Evolutionary conservation across 2,329 filamentous ascomycete species (phyloP), one percentile per base, ranked within the genome.

Genomic region (Apiospora saccharicola): DNA sequence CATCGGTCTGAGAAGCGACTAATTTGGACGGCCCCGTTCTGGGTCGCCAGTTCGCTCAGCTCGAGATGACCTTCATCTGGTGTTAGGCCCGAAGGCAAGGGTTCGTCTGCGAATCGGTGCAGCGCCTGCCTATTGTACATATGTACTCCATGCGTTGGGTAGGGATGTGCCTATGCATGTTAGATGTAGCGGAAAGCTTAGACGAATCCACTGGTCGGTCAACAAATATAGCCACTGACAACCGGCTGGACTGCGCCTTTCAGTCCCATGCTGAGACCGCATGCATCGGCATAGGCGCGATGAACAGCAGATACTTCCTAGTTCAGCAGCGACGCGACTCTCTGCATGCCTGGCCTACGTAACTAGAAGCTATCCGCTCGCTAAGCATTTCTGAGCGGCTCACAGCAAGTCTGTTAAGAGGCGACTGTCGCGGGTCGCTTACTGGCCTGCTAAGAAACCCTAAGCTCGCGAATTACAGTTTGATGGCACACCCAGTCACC

Each of bases 21-120:
- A 41, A 64, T 64, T 64, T 41, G 19, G 57, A 64, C n/a, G 34
- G 34, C 57, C 57, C 57, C 10, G 57, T 64, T 24, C 57, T 64
- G 57, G 10, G 34, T 64, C 34, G 57, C 57, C 57, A 12, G 57
- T 64, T 64, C 57, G 57, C 34, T 64, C 57, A 64, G 57, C 57
- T 64, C 22, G 34, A 64, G 34, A 64, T 64, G 22, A 41, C 57
- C 57, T 5, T 41, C 57, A 64, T 64, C 34, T n/a, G 34, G 57
- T 64, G 19, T 41, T 37, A 64, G 57, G 57, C 57, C 57, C 34
- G 34, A 41, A 64, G 57, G 34, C 57, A 64, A 64, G 57, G 57
- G n/a, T 64, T 13, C 57, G 7, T 41, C 57, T 64, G 34, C 57
- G 57, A 41, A 64, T 64, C 57, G 57, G 57, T 22, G 57, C 57